These are phyloP conservation scores for Elsinoe arachidis DNA, from an alignment of 2,329 filamentous ascomycete genomes.

Conservation along the genomic window DNA sequence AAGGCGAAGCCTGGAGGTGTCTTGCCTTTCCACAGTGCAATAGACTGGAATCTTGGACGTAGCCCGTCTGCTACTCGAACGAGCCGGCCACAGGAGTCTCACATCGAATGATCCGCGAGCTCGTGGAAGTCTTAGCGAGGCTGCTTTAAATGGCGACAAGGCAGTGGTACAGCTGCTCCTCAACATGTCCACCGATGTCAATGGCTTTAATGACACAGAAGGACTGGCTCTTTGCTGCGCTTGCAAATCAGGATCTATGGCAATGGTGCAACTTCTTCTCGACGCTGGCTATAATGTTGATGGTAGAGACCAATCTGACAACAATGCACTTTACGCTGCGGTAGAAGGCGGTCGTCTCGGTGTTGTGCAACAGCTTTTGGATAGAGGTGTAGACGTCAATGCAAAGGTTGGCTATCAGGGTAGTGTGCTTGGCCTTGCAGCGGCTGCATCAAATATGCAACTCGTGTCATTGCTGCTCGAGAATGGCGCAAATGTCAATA, in stretches of 20 bases:
- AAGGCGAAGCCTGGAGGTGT: too few species aligned
- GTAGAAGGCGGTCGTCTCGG: too few species aligned
- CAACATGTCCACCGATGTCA: too few species aligned
- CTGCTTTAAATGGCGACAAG: too few species aligned
- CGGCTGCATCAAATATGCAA: background rate
- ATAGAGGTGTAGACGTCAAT: background rate
- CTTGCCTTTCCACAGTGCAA: too few species aligned
- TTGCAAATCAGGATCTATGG: background rate
- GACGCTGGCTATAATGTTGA: background rate
- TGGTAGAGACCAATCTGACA: background rate
- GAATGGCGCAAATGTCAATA: background rate
- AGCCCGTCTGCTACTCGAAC: too few species aligned
- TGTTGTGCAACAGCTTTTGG: background rate
- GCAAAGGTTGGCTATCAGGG: background rate
- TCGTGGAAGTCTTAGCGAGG: too few species aligned
- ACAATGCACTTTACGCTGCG: background rate
- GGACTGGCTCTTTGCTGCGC: background rate
- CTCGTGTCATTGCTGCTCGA: background rate
- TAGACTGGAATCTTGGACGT: too few species aligned
- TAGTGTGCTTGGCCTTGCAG: background rate
- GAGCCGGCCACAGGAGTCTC: too few species aligned
- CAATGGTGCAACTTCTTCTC: background rate
- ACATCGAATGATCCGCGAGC: too few species aligned
- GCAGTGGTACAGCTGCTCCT: too few species aligned
- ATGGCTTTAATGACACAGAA: background rate